phyloP scores from a whole-genome alignment of 2,329 filamentous ascomycete species.

The Colletotrichum navitas region DNA sequence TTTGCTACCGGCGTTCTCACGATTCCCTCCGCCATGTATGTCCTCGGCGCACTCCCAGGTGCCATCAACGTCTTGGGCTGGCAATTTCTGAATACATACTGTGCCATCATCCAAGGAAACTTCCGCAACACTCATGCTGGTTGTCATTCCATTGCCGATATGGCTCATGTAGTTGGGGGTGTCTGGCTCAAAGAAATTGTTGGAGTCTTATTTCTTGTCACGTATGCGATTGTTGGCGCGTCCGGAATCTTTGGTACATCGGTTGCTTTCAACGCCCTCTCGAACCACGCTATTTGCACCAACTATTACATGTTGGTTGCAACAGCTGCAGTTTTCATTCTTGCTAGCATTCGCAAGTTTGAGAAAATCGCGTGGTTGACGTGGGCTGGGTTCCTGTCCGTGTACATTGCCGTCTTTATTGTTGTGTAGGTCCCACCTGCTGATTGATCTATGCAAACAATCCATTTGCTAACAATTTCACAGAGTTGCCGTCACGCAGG shows the following conservation, averaged over 20 bases:
- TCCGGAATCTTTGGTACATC: slow-evolving; percentile 71
- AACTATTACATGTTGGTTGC: slow-evolving; percentile 69
- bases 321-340: slow-evolving; percentile 60
- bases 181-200: slow-evolving; percentile 63
- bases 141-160: slow-evolving; percentile 62
- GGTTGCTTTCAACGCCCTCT: slow-evolving; percentile 70
- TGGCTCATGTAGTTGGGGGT: slow-evolving; percentile 69
- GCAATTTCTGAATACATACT: slow-evolving; percentile 56
- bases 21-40: slow-evolving; percentile 58
- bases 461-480: slow-evolving; percentile 2
- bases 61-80: slow-evolving; percentile 58
- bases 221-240: slow-evolving; percentile 68
- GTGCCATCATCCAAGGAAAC: slow-evolving; percentile 55
- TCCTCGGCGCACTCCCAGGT: slow-evolving; percentile 57
- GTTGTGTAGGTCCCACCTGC: slow-evolving; percentile 57
- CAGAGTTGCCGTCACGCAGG: slow-evolving; percentile 67
- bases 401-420: slow-evolving; percentile 70
- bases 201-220: slow-evolving; percentile 68
- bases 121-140: slow-evolving; percentile 55
- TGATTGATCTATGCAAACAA: not conserved
- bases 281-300: slow-evolving; percentile 69
- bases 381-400: slow-evolving; percentile 69
- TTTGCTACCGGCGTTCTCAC: slow-evolving; percentile 59
- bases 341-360: slow-evolving; percentile 69
- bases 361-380: slow-evolving; percentile 72